A percentile compares a stretch with the other conserved stretches of the same genome.
Evolutionary conservation across 805 yeast genomes (phyloP).

Genomic region (Nakazawaea wyomingensis): DNA sequence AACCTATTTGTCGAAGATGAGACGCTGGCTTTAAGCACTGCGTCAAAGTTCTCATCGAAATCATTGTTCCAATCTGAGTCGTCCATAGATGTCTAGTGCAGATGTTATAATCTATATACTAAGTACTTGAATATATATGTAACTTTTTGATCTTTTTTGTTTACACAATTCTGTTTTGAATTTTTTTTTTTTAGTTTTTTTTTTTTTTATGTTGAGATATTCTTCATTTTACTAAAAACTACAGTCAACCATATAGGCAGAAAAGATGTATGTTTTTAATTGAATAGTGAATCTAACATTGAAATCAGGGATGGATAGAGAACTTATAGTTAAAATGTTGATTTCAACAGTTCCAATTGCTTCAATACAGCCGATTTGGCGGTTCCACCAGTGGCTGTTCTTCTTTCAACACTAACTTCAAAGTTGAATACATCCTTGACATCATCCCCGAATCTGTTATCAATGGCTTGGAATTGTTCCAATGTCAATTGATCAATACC

Average conservation of each 20-base stretch:
- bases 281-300: too few species aligned
- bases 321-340: background rate
- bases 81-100: background rate
- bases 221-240: background rate
- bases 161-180: background rate
- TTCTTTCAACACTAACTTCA: conserved; percentile 92
- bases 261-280: too few species aligned
- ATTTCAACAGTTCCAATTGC: conserved; percentile 48
- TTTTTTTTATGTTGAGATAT: background rate
- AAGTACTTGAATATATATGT: background rate
- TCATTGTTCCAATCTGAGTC: conserved; percentile 12
- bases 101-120: background rate
- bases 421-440: conserved; percentile 84
- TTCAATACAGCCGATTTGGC: conserved; percentile 83
- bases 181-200: too few species aligned
- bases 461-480: conserved; percentile 76
- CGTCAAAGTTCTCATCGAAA: conserved; percentile 11
- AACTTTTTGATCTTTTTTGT: background rate
- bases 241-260: too few species aligned
- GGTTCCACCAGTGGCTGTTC: conserved; percentile 96
- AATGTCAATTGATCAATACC: conserved; percentile 84
- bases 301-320: too few species aligned
- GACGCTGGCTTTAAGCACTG: conserved; percentile 8
- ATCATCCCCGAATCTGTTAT: conserved; percentile 73
- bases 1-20: conserved; percentile 2